These are phyloP conservation scores for Tricholoma sp. DNA, from an alignment of 768 basidiomycete species.

Conservation along the genomic window DNA sequence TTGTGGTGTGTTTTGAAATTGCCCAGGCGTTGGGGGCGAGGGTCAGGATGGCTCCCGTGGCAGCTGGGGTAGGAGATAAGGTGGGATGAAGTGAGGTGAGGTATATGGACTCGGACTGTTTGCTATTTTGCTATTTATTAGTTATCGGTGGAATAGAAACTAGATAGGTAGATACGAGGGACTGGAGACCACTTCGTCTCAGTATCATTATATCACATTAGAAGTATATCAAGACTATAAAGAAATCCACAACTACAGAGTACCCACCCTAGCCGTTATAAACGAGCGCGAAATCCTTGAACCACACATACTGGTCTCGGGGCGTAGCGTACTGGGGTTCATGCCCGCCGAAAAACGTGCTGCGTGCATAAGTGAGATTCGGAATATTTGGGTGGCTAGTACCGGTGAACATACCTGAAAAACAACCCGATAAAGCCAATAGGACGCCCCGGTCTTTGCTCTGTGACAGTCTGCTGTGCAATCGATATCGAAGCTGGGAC, in stretches of 20 bases:
- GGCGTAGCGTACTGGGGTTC: slow-evolving; percentile 62
- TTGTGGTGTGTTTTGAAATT: slow-evolving; percentile 72
- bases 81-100: too few species aligned
- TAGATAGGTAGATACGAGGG: too few species aligned
- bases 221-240: neutral
- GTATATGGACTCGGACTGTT: neutral
- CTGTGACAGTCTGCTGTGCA: slow-evolving; percentile 1
- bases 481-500: neutral
- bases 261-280: slow-evolving; percentile 12
- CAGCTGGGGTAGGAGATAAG: too few species aligned
- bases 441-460: slow-evolving; percentile 10
- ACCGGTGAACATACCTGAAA: slow-evolving; percentile 73
- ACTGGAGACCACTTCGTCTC: too few species aligned
- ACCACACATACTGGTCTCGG: slow-evolving; percentile 71
- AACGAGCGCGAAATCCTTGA: slow-evolving; percentile 59
- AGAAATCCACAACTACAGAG: neutral
- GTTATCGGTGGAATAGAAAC: neutral
- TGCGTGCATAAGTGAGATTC: too few species aligned
- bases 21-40: slow-evolving; percentile 41
- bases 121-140: neutral
- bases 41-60: slow-evolving; percentile 15
- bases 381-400: too few species aligned
- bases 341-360: slow-evolving; percentile 80
- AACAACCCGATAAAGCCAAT: slow-evolving; percentile 55
- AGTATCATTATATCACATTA: neutral